Base-by-base conservation (phyloP, 345 rosid species). In the Psidium guajava region DNA sequence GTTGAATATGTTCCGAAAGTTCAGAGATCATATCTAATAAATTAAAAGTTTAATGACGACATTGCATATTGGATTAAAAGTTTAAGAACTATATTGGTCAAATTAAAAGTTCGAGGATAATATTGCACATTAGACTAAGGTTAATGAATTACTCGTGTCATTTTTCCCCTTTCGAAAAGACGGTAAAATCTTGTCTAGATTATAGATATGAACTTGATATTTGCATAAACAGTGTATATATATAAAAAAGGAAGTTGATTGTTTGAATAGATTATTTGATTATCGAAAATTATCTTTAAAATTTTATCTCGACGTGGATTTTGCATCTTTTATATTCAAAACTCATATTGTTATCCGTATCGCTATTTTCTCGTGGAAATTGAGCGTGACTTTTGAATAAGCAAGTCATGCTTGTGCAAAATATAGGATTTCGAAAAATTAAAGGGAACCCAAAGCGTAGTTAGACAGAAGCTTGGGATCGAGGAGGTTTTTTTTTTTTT, bases 231-330 rank as follows among this genome's bases (percentile, higher is more conserved):
- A 36, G 42, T 8, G 7, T 36, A 3, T 53, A 53, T 28, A 61
- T 25, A 58, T 14, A 14, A 61, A 61, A 61, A 6, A 0, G 2
- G 21, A 61, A 61, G 5, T 28, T 6, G 9, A 18, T 14, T 3
- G 74, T 27, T 14, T 18, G 14, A 28, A 61, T 15, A 28, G 1
- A 7, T 3, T 14, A 14, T 61, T 28, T 28, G 14, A 61, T 8
- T 15, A 3, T 0, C 0, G 2, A 14, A 8, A 0, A 28, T 2
- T 28, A 14, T 61, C 3, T 61, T 28, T 18, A 61, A 14, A 61
- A 27, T 61, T 6, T 14, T 61, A 14, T 14, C 10, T 3, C 2
- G 5, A 28, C 28, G 0, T 28, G 15, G 2, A 61, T 61, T 61
- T 3, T 6, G 21, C 13, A 8, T 18, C 0, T 16, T 32, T 69